Conservation (phyloP, 768 basidiomycete genomes). For the Phanerodontia chrysosporium region DNA sequence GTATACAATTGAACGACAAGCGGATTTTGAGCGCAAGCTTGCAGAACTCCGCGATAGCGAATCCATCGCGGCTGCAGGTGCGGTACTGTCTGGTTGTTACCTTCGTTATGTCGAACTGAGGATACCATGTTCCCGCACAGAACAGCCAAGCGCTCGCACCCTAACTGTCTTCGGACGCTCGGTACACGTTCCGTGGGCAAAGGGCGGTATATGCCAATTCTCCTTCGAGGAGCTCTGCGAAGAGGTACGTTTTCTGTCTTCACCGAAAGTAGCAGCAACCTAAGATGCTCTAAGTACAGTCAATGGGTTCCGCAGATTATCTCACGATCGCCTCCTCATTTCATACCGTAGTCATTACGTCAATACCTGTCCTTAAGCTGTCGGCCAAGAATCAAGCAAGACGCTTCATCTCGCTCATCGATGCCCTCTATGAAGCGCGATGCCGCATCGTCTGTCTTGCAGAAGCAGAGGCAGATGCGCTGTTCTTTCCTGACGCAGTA, state of each 20-base stretch:
- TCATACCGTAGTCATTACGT: constrained; percentile 44
- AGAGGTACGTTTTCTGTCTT: constrained; percentile 20
- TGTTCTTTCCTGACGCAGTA: constrained; percentile 55
- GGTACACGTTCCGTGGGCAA: constrained; percentile 41
- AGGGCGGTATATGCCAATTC: constrained; percentile 38
- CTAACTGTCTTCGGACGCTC: constrained; percentile 47
- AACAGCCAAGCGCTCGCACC: constrained; percentile 14
- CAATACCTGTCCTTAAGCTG: constrained; percentile 46
- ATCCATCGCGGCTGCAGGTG: background rate
- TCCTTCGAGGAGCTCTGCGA: constrained; percentile 49
- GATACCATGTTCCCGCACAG: background rate
- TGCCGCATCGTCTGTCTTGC: constrained; percentile 37
- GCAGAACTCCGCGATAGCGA: background rate
- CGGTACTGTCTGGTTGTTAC: too few relatives aligned
- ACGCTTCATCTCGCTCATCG: constrained; percentile 56
- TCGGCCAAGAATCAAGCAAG: constrained; percentile 56
- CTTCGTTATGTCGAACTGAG: too few relatives aligned
- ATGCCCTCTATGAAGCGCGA: constrained; percentile 49
- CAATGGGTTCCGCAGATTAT: constrained; percentile 55
- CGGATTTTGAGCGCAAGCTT: constrained; percentile 19
- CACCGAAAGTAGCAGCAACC: background rate
- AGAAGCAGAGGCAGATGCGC: constrained; percentile 34
- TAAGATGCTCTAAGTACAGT: constrained; percentile 21
- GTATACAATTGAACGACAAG: constrained; percentile 25
- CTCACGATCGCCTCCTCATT: constrained; percentile 48